Base-by-base conservation (phyloP, 1,139 yeast species). In the Pichia sp. region DNA sequence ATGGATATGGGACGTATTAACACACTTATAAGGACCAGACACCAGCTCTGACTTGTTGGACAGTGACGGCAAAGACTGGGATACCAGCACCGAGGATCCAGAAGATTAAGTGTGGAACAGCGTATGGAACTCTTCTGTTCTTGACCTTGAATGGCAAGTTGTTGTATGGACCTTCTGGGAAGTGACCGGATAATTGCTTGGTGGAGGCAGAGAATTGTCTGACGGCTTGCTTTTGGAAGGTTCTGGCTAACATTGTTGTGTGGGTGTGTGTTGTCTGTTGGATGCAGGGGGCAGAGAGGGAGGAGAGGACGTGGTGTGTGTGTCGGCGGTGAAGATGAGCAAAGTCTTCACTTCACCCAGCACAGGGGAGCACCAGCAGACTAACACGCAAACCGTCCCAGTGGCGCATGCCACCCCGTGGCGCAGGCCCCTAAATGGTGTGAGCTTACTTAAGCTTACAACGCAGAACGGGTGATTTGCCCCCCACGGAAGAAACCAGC, bases 61-160 rank as follows among this genome's bases (percentile, higher is more conserved):
- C 83, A 67, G 67, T 79, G 52, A 79, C 70, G 45, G 85, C 76
- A 59, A 84, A 70, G 74, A 84, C 81, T 67, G 95, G 94, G 67
- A 86, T 67, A 51, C 76, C 72, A 49, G 73, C 72, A 48, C 80
- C 82, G 32, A 75, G 55, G 42, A 57, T 83, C 65, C 88, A 79
- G 72, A 81, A 83, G 48, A 91, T 82, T 77, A 87, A 85, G 76
- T 84, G 96, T 58, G 83, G 76, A 45, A 88, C 73, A 60, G 82
- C 85, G 68, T 79, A 89, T 57, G 98, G 98, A 57, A 91, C 77
- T 75, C 82, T 86, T 79, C 96, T 88, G 79, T 82, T 76, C 77
- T 88, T 89, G 57, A 93, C 94, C 76, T 82, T 81, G 82, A 91
- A 93, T 57, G 99, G 99, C 58, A 93, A 66, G 79, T 93, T 93